Percentiles rank a stretch among this genome's conserved stretches.
Conservation (phyloP, 1,139 yeast species). For the Sugiyamaella grinbergsii region DNA sequence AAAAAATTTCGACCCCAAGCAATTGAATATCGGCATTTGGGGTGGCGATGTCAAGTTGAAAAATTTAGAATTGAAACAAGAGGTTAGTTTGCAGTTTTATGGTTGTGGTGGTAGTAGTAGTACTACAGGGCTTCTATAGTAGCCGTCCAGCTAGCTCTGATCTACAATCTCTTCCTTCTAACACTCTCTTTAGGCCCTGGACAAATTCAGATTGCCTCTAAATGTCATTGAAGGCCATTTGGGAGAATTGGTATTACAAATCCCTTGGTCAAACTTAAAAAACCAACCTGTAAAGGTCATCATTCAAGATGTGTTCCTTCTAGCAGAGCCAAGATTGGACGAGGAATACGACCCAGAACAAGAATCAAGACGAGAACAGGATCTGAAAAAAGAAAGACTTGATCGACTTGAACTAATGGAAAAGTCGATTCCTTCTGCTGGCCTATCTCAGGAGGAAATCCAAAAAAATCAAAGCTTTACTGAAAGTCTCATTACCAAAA, state of each 20-base stretch:
- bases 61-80: conserved; percentile 74
- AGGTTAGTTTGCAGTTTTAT: no score
- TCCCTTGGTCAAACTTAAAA: conserved; percentile 96
- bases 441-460: conserved; percentile 47
- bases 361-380: conserved; percentile 62
- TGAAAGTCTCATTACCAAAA: conserved; percentile 82
- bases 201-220: conserved; percentile 78
- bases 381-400: conserved; percentile 66
- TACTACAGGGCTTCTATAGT: no score
- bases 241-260: conserved; percentile 85
- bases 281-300: conserved; percentile 88
- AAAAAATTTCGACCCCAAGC: conserved; percentile 93
- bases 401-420: conserved; percentile 64
- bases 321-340: conserved; percentile 73
- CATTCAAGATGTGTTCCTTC: conserved; percentile 83
- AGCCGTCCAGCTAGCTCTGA: no score
- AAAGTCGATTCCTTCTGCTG: conserved; percentile 33
- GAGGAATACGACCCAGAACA: conserved; percentile 62
- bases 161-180: no score
- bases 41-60: conserved; percentile 91
- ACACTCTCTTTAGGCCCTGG: conserved; percentile 81
- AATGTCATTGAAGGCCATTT: conserved; percentile 90
- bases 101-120: no score
- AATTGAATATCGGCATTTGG: conserved; percentile 94
- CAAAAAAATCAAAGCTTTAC: conserved; percentile 75